phyloP scores from a whole-genome alignment of 177 flowering plant genomes.

The Tripterygium wilfordii region DNA sequence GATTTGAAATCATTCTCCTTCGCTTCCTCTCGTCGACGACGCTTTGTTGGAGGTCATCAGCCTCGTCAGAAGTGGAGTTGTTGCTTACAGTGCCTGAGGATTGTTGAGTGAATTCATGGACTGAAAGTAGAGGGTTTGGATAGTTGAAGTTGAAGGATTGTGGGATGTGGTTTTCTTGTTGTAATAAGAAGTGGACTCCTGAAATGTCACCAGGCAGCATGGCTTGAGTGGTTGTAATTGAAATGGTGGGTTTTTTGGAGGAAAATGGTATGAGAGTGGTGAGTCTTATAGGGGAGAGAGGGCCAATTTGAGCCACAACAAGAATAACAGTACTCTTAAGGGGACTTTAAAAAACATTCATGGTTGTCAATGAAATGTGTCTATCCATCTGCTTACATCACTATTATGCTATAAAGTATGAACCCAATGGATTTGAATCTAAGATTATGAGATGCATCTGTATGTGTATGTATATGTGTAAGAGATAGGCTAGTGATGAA shows the following conservation, averaged over 20 bases:
- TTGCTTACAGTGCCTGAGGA: constrained; percentile 36
- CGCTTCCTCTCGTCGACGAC: constrained; percentile 66
- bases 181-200: constrained; percentile 31
- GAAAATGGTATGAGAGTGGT: too few species aligned
- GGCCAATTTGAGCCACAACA: too few species aligned
- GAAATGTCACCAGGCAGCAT: constrained; percentile 45
- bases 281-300: too few species aligned
- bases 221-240: constrained; percentile 2
- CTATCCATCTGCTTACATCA: too few species aligned
- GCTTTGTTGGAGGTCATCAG: constrained; percentile 45
- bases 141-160: constrained; percentile 18
- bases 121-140: constrained; percentile 16
- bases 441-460: too few species aligned
- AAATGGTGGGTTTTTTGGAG: not conserved
- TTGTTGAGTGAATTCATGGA: constrained; percentile 27
- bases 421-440: too few species aligned
- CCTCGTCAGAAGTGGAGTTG: constrained; percentile 66
- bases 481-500: too few species aligned
- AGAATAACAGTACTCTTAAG: too few species aligned
- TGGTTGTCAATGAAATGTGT: too few species aligned
- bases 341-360: too few species aligned
- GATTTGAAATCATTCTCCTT: constrained; percentile 76
- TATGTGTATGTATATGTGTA: not conserved
- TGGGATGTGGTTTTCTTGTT: constrained; percentile 32
- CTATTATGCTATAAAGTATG: too few species aligned